Evolutionary conservation across 805 yeast species (phyloP).

Genomic region (Ogataea ganodermae): DNA sequence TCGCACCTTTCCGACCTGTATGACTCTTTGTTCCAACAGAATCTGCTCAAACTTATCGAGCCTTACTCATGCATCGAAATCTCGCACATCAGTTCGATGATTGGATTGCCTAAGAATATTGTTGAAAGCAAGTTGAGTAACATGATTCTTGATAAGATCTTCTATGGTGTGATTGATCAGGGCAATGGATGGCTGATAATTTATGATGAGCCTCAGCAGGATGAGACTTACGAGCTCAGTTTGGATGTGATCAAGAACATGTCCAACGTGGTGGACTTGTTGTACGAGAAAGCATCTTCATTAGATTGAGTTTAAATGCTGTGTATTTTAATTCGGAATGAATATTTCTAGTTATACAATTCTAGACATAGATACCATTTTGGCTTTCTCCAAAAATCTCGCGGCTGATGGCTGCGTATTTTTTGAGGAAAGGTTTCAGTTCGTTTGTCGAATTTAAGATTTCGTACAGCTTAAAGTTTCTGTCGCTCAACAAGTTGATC

Average conservation of each 20-base stretch:
- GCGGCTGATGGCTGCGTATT: slow-evolving; percentile 56
- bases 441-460: slow-evolving; percentile 60
- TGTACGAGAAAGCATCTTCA: slow-evolving; percentile 90
- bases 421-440: slow-evolving; percentile 46
- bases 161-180: slow-evolving; percentile 95
- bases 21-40: slow-evolving; percentile 90
- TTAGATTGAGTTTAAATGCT: slow-evolving; percentile 51
- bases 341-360: slow-evolving; percentile 1
- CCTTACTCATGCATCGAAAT: slow-evolving; percentile 97
- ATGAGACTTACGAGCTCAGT: slow-evolving; percentile 85
- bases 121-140: slow-evolving; percentile 94
- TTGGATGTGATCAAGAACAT: slow-evolving; percentile 84
- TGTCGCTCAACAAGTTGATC: slow-evolving; percentile 68
- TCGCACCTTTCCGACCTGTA: slow-evolving; percentile 91
- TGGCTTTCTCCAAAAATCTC: slow-evolving; percentile 31
- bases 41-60: slow-evolving; percentile 90
- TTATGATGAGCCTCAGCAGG: slow-evolving; percentile 85
- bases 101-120: slow-evolving; percentile 83
- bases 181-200: slow-evolving; percentile 97
- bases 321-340: slow-evolving; percentile 6
- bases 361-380: slow-evolving; percentile 42
- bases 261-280: slow-evolving; percentile 83
- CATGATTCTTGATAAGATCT: slow-evolving; percentile 95
- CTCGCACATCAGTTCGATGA: slow-evolving; percentile 79
- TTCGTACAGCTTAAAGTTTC: slow-evolving; percentile 57